A percentile compares a stretch with the other conserved stretches of the same genome.
These are phyloP conservation scores for Lipomyces starkeyi DNA, from an alignment of 805 yeast genomes.

Conservation along the genomic window DNA sequence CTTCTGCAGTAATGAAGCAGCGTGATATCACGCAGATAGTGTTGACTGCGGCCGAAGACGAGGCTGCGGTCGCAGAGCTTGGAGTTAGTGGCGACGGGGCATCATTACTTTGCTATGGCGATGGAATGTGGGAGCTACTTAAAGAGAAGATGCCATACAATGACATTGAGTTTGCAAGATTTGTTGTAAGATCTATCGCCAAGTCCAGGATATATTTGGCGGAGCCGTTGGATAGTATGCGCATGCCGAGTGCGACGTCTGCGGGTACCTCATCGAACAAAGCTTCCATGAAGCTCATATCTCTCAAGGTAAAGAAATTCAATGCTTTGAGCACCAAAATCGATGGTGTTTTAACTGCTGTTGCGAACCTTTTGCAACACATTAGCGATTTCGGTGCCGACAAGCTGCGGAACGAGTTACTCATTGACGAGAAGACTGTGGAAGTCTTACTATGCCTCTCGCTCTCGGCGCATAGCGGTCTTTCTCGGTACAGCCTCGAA, in stretches of 20 bases:
- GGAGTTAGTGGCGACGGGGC: constrained; percentile 18
- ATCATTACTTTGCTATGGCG: constrained; percentile 25
- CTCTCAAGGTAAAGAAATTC: constrained; percentile 17
- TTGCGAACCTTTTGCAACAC: constrained; percentile 23
- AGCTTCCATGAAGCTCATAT: constrained; percentile 10
- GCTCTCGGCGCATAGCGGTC: constrained; percentile 61
- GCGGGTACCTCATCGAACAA: constrained; percentile 9
- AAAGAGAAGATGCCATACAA: constrained; percentile 37
- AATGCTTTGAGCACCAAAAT: constrained; percentile 12
- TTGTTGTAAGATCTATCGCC: constrained; percentile 30
- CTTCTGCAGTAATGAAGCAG: constrained; percentile 18
- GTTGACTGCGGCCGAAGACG: constrained; percentile 21
- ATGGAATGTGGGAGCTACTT: constrained; percentile 29
- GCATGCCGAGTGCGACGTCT: constrained; percentile 42
- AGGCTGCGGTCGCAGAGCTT: constrained; percentile 42
- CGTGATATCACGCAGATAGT: constrained; percentile 25
- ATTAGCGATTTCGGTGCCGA: constrained; percentile 29
- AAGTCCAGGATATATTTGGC: constrained; percentile 25
- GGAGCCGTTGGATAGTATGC: constrained; percentile 38
- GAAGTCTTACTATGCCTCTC: constrained; percentile 67
- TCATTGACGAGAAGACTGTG: constrained; percentile 18
- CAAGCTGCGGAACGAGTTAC: constrained; percentile 28
- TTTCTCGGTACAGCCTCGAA: constrained; percentile 73
- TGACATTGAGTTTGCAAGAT: constrained; percentile 32
- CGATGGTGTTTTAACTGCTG: constrained; percentile 11